A percentile compares a stretch with the other conserved stretches of the same genome.
These are phyloP conservation scores for Podila epicladia DNA, from an alignment of 192 early-diverging fungal genomes.

Conservation along the genomic window DNA sequence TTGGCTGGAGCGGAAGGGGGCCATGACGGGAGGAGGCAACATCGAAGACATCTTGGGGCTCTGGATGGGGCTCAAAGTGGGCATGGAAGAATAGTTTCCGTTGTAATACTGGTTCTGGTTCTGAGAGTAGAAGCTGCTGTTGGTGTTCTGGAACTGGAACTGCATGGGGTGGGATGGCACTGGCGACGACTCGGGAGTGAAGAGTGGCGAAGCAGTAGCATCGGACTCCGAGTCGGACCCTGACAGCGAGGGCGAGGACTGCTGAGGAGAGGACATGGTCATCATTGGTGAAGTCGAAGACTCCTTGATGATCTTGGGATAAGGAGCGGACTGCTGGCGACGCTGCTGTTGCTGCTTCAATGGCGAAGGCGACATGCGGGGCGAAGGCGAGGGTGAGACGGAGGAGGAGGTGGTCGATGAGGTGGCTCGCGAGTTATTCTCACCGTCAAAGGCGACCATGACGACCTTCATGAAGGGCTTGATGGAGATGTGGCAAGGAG, in stretches of 20 bases:
- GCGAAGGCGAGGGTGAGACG: constrained; percentile 28
- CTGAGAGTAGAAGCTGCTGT: constrained; percentile 26
- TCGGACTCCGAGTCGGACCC: constrained; percentile 50
- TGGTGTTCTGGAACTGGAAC: constrained; percentile 43
- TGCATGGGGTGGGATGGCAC: constrained; percentile 25
- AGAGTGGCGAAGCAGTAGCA: constrained; percentile 44
- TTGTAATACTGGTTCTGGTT: not conserved
- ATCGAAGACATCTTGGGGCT: constrained; percentile 23
- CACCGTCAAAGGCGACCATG: constrained; percentile 49
- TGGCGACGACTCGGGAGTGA: constrained; percentile 63
- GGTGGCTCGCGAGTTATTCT: constrained; percentile 15
- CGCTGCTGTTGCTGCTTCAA: constrained; percentile 26
- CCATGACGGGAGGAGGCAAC: constrained; percentile 47
- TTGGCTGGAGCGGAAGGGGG: constrained; percentile 42
- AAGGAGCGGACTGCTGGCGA: constrained; percentile 19
- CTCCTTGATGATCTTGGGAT: constrained; percentile 15
- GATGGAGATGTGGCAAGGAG: constrained; percentile 51
- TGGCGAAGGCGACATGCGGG: constrained; percentile 9
- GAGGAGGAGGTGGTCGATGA: constrained; percentile 2
- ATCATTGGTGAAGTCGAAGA: constrained; percentile 16
- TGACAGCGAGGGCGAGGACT: constrained; percentile 7
- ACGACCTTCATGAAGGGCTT: constrained; percentile 54
- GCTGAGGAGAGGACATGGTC: constrained; percentile 26
- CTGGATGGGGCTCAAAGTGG: constrained; percentile 20
- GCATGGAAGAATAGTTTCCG: constrained; percentile 13